Evolutionary conservation across 169 alveolate genomes (phyloP).

Genomic region (Theileria annulata): DNA sequence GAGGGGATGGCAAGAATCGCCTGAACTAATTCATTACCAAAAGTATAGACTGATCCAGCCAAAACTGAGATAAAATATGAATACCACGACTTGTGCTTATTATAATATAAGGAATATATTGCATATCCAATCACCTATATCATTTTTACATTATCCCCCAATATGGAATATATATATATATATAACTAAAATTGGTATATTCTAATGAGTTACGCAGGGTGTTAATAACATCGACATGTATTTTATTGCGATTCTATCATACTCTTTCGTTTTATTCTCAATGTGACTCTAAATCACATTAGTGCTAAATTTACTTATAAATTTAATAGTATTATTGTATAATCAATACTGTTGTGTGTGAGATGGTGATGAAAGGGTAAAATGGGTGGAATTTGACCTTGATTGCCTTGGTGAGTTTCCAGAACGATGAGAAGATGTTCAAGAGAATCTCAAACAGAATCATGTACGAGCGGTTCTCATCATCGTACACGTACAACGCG

Average conservation of each 20-base stretch:
- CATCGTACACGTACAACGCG: slow-evolving; percentile 90
- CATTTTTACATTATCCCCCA: background rate
- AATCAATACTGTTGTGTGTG: slow-evolving; percentile 65
- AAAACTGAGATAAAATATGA: slow-evolving; percentile 89
- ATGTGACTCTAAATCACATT: slow-evolving; percentile 63
- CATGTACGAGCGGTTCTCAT: slow-evolving; percentile 90
- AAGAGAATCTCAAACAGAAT: slow-evolving; percentile 87
- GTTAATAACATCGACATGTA: slow-evolving; percentile 86
- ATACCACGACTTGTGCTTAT: slow-evolving; percentile 93
- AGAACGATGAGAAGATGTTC: slow-evolving; percentile 86
- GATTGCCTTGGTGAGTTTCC: slow-evolving; percentile 94
- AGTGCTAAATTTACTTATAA: too few species aligned
- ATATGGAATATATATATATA: background rate
- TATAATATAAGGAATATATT: slow-evolving; percentile 86
- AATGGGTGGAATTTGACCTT: slow-evolving; percentile 72
- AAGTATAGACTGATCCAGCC: slow-evolving; percentile 91
- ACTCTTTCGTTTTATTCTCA: slow-evolving; percentile 88
- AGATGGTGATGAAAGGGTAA: slow-evolving; percentile 84
- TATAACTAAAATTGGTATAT: too few species aligned
- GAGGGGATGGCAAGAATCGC: background rate
- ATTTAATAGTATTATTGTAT: background rate
- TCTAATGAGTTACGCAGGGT: slow-evolving; percentile 76
- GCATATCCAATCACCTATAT: slow-evolving; percentile 83
- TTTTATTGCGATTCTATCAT: slow-evolving; percentile 88
- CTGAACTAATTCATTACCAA: slow-evolving; percentile 51